phyloP scores from a whole-genome alignment of 2,329 filamentous ascomycete species.

The Neocatenulostroma microsporum region DNA sequence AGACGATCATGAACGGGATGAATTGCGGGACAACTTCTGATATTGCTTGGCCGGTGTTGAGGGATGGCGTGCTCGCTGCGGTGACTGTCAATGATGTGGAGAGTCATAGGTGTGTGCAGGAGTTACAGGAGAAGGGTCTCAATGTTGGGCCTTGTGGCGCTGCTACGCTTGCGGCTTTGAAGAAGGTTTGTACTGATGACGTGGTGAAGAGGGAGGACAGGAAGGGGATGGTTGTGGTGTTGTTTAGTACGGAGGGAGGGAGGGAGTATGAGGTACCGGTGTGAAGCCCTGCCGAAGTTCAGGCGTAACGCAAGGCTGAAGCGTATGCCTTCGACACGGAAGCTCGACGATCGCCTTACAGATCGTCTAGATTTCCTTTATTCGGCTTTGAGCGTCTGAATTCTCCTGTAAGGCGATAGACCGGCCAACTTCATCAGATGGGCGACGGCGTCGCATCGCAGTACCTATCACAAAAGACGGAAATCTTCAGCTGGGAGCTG shows the following conservation, averaged over 20 bases:
- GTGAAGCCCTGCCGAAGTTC: too few species aligned
- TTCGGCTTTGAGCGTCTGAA: too few species aligned
- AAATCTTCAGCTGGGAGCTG: too few species aligned
- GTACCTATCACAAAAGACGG: too few species aligned
- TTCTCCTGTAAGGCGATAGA: too few species aligned
- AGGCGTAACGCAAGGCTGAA: too few species aligned
- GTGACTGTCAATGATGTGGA: constrained; percentile 56
- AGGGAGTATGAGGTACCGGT: constrained; percentile 42
- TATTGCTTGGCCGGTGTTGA: constrained; percentile 56
- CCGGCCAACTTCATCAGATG: too few species aligned
- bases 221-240: constrained; percentile 50
- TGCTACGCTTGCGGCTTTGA: constrained; percentile 51
- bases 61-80: constrained; percentile 51
- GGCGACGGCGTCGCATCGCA: too few species aligned
- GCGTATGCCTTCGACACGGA: too few species aligned
- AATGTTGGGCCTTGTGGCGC: constrained; percentile 57
- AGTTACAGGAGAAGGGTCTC: constrained; percentile 44
- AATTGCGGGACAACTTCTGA: constrained; percentile 63
- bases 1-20: constrained; percentile 67
- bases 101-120: constrained; percentile 50
- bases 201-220: constrained; percentile 29
- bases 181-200: constrained; percentile 36
- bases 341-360: too few species aligned
- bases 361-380: too few species aligned
- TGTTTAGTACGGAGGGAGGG: constrained; percentile 59